Base-by-base conservation (phyloP, 352 stramenopile genomes). In the Globisporangium paddicum region DNA sequence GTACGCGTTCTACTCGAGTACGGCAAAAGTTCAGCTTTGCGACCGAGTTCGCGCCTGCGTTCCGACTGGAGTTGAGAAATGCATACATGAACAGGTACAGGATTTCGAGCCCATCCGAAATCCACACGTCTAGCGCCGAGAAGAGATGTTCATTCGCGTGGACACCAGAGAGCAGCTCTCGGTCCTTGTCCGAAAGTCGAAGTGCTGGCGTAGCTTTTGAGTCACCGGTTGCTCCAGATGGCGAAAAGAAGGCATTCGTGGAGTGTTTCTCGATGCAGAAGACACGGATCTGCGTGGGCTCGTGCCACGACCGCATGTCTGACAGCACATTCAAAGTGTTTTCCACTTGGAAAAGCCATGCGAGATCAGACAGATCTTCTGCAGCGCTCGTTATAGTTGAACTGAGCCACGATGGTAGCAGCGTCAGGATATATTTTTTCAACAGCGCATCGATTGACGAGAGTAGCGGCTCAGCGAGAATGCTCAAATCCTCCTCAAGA, bases 61-160 rank as follows among this genome's bases (percentile, higher is more conserved):
- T 65, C 7, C 59, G 51, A 23, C 49, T 23, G 34, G 59, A 65
- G 32, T 54, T 65, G 30, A 65, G 59, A 37, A 65, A 65, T 5
- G 59, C 26, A 25, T 60, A 60, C 6, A 65, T 18, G 18, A 60
- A 65, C 32, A 65, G 32, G 14, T 65, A 65, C 34, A 65, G 34
- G 30, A 65, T 52, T 42, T 65, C 59, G 11, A 65, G 50, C 0
- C 42, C 59, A 21, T 65, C 52, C 2, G 45, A 41, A 2, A 65
- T 34, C 59, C 59, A 65, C 4, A 21, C 14, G 11, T 65, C 59
- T n/a, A 54, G 7, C 2, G 26, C 34, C 5, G 59, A 51, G n/a
- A 37, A 6, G 7, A 56, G 16, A 9, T 59, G 53, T 3, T 58
- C 48, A 23, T 42, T 65, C 3, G 59, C 30, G 30, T 65, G 59